These are phyloP conservation scores for Colletotrichum sp. DNA, from an alignment of 2,329 filamentous ascomycete species.

Conservation along the genomic window DNA sequence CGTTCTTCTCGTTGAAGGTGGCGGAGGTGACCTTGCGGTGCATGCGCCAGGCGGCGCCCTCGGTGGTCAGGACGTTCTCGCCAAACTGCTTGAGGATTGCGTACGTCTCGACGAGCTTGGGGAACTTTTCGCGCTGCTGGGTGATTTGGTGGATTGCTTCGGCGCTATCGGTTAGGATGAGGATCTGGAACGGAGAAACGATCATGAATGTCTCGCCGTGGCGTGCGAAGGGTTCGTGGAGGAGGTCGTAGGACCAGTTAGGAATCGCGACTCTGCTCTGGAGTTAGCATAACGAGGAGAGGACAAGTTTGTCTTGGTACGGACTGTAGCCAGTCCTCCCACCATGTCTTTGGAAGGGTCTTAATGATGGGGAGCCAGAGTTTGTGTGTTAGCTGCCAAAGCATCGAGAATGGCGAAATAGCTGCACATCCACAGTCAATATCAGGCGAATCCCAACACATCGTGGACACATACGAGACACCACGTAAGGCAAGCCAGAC, in stretches of 20 bases:
- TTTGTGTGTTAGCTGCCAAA: conserved; percentile 61
- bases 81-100: conserved; percentile 63
- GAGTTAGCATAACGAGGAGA: conserved; percentile 9
- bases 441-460: too few relatives aligned
- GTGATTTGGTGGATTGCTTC: conserved; percentile 71
- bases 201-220: conserved; percentile 69
- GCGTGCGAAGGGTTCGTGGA: conserved; percentile 62
- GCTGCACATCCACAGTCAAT: conserved; percentile 36
- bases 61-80: conserved; percentile 73
- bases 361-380: conserved; percentile 63
- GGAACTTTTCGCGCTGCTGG: conserved; percentile 71
- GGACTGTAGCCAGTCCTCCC: conserved; percentile 65
- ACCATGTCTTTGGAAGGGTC: conserved; percentile 58
- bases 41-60: conserved; percentile 72
- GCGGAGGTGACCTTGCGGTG: conserved; percentile 76
- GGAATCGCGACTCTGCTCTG: conserved; percentile 54
- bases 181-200: conserved; percentile 61
- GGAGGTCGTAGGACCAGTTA: conserved; percentile 64
- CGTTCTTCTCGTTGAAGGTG: conserved; percentile 79
- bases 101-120: conserved; percentile 69
- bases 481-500: conserved; percentile 56
- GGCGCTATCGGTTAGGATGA: conserved; percentile 65
- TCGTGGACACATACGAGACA: conserved; percentile 52
- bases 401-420: conserved; percentile 51
- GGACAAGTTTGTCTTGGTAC: conserved; percentile 26